phyloP scores from a whole-genome alignment of 257 asterid species.

The Echium plantagineum region DNA sequence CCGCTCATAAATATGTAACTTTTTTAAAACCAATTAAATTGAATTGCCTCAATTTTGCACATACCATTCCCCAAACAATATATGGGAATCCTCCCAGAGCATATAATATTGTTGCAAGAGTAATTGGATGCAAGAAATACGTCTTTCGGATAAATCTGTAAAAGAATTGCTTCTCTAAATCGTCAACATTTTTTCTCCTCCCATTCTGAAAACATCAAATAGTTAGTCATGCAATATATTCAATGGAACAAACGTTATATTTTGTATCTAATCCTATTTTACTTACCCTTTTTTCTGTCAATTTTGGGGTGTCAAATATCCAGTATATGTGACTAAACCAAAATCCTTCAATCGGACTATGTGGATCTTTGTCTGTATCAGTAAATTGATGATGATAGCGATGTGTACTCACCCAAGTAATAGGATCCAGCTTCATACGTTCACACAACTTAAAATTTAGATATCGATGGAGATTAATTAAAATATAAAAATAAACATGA shows the following conservation, averaged over 20 bases:
- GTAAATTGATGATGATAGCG: constrained; percentile 77
- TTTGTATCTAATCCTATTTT: too few species aligned
- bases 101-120: constrained; percentile 51
- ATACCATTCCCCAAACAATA: constrained; percentile 82
- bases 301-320: constrained; percentile 40
- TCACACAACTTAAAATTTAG: not conserved
- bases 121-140: constrained; percentile 41
- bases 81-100: constrained; percentile 75
- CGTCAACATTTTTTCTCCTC: constrained; percentile 54
- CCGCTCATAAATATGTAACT: too few species aligned
- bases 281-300: constrained; percentile 38
- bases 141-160: constrained; percentile 44
- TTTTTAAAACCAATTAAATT: too few species aligned
- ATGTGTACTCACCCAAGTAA: constrained; percentile 85
- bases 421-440: constrained; percentile 49
- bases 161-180: constrained; percentile 59
- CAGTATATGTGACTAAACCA: constrained; percentile 83
- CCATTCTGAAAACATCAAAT: constrained; percentile 33
- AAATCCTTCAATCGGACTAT: constrained; percentile 73
- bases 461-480: too few species aligned
- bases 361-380: constrained; percentile 72
- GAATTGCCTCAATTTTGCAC: constrained; percentile 1
- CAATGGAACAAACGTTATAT: too few species aligned
- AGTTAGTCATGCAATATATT: too few species aligned
- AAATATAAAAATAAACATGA: too few species aligned